Base-by-base conservation (phyloP, 108 stramenopile genomes). In the Pseudonitzschia multistriata region DNA sequence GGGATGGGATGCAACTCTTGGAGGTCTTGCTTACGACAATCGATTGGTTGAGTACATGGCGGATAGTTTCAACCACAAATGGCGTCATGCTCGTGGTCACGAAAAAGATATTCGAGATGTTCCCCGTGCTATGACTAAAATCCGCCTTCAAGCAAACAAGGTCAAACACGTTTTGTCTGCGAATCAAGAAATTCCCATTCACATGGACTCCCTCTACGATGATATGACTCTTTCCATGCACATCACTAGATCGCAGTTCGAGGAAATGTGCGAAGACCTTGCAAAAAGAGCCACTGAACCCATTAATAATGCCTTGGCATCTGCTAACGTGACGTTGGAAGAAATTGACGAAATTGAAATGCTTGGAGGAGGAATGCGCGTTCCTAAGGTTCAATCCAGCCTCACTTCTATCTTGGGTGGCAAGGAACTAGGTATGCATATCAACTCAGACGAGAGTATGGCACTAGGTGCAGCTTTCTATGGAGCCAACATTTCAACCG, bases 401-500 rank as follows among this genome's bases (percentile, higher is more conserved):
- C 67, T 83, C 25, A 62, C 67, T 17, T 59, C 72, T 34, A 79
- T 79, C 14, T 55, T 90, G 55, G 84, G 74, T n/a, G 78, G 74
- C n/a, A 79, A 85, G 73, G 93, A 88, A 64, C 87, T 99, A 49
- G 97, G 97, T 27, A 83, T 92, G 88, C 99, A 99, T 82, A 90
- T 99, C 67, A 99, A 99, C 83, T 94, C 96, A 48, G 99, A 99
- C 79, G 99, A 99, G 79, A 92, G 91, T 71, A 94, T 96, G 93
- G 98, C 98, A 5, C 71, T 99, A 35, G 99, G 99, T 36, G 97
- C 99, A 14, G 96, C 98, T 47, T 99, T 99, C 82, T 90, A 90
- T 62, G 99, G 97, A 22, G 99, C 99, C 49, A 99, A 99, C 75
- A 80, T 97, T 64, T 86, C 84, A 27, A 97, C 96, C 17, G 90